Base-by-base conservation (phyloP, 1,284 basidiomycete genomes). In the Boletus sp. region DNA sequence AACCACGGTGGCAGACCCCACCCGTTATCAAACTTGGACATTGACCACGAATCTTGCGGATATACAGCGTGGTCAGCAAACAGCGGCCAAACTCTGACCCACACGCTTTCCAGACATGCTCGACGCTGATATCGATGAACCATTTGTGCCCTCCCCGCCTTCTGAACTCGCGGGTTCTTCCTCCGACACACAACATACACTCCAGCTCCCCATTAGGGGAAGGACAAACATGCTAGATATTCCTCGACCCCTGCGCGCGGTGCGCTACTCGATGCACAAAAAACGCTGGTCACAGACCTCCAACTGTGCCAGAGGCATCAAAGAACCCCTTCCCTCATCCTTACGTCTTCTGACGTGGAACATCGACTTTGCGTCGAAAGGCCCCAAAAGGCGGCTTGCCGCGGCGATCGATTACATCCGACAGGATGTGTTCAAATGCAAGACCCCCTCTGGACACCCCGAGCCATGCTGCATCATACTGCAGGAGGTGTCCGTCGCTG, bases 341-440 rank as follows among this genome's bases (percentile, higher is more conserved):
- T 63, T 88, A 49, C 76, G 76, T 49, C 65, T 90, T 43, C 67
- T 88, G 58, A 82, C 85, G 37, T 90, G 88, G 88, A 89, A 90
- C 68, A 66, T 89, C 51, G 81, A 86, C 66, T 84, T 80, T 66
- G 64, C 69, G 53, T 71, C 73, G 12, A 62, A 67, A 0, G 63
- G 74, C 42, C 67, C 66, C 11, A 71, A 72, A 31, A 74, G 74
- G 55, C 80, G 88, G 11, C 73, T 86, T 15, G 58, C 61, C 2
- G 70, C 75, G 4, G 78, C 77, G n/a, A 73, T 89, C 54, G 73
- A 78, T 16, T 75, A 87, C 67, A 77, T 89, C 57, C 79, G 80
- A 64, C 66, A 71, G 43, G 74, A 78, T 8, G 76, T 85, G 3
- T 76, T 87, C 60, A 60, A 67, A 47, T 80, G 80, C 63, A 69